A percentile compares a stretch with the other conserved stretches of the same genome.
Evolutionary conservation across 352 stramenopile species (phyloP).

Genomic region (Phytophthora lateralis): DNA sequence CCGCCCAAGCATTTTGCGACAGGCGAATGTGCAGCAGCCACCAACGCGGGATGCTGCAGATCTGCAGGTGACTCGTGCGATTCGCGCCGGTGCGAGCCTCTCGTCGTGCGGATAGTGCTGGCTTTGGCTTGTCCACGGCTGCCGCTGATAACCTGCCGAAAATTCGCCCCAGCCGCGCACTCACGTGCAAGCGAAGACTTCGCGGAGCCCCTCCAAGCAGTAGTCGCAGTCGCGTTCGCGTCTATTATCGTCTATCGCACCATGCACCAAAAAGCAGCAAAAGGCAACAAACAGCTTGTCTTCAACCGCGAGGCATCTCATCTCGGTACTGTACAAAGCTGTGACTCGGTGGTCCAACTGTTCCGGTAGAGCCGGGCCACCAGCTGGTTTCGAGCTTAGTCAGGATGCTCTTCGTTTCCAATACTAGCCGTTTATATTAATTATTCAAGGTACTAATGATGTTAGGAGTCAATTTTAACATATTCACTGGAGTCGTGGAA

Average conservation of each 20-base stretch:
- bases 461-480: too few species aligned
- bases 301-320: constrained; percentile 13
- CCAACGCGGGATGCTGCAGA: background rate
- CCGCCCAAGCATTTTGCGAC: constrained; percentile 12
- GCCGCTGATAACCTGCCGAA: constrained; percentile 4
- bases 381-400: background rate
- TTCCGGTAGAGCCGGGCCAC: background rate
- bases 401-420: background rate
- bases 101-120: constrained; percentile 27
- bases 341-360: background rate
- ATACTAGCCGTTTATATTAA: too few species aligned
- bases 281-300: background rate
- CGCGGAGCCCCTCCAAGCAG: background rate
- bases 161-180: constrained; percentile 8
- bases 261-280: background rate
- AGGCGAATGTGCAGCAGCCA: constrained; percentile 11
- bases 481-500: too few species aligned
- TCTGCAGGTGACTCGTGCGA: background rate
- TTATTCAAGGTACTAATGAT: too few species aligned
- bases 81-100: constrained; percentile 3
- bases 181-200: constrained; percentile 5
- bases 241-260: background rate
- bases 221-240: background rate
- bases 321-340: constrained; percentile 8
- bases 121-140: constrained; percentile 12